A percentile compares a stretch with the other conserved stretches of the same genome.
Conservation (phyloP, 495 filamentous ascomycete species). For the Rhypophila decipiens region DNA sequence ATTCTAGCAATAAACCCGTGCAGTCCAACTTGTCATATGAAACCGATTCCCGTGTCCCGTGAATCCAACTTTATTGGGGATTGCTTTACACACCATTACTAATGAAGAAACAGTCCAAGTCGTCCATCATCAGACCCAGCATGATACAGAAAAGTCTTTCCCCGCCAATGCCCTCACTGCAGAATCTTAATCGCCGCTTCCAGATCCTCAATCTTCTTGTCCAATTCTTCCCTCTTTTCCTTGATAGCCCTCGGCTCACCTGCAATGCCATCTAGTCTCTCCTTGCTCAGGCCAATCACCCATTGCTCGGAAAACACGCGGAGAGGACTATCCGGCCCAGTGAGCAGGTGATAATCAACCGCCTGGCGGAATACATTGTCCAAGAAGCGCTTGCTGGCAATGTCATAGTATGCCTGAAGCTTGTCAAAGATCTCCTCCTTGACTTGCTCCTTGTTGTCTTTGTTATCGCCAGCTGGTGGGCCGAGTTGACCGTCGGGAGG, state of each 20-base stretch:
- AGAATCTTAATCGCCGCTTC: conserved; percentile 21
- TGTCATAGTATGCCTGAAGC: conserved; percentile 54
- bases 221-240: conserved; percentile 17
- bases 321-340: conserved; percentile 28
- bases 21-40: too few species aligned
- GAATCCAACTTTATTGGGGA: not conserved
- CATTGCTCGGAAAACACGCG: conserved; percentile 25
- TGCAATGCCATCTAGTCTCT: conserved; percentile 28
- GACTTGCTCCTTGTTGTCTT: conserved; percentile 42
- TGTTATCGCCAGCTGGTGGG: conserved; percentile 18
- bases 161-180: conserved; percentile 7
- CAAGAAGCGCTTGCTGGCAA: conserved; percentile 50
- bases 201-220: conserved; percentile 21
- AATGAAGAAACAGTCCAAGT: too few species aligned
- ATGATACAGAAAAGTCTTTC: too few species aligned
- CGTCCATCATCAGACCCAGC: too few species aligned
- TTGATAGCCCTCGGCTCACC: conserved; percentile 22
- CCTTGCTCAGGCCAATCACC: conserved; percentile 23
- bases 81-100: not conserved
- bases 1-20: too few species aligned
- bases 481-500: not conserved
- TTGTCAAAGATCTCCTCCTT: conserved; percentile 52
- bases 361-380: conserved; percentile 45
- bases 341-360: conserved; percentile 27
- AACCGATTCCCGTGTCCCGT: not conserved